Base-by-base conservation (phyloP, 1,284 basidiomycete genomes). In the Trichosporon inkin region DNA sequence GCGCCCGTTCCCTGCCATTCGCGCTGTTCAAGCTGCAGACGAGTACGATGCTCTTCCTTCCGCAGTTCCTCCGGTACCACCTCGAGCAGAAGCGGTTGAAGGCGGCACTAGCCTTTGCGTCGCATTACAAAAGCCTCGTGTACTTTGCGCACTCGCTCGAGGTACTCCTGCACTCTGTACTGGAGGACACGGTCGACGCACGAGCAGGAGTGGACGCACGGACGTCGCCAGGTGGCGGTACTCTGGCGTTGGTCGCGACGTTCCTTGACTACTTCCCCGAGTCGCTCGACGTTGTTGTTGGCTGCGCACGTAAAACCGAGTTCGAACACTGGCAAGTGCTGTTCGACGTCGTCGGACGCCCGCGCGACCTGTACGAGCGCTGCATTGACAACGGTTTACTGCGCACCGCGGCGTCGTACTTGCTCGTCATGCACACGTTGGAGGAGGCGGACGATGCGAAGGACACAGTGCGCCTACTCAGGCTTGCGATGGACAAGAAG, bases 271-370 rank as follows among this genome's bases (percentile, higher is more conserved):
- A 98, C 74, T 99, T 98, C 73, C 88, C 92, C 61, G 87, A 85
- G 56, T 85, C 89, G 4, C 80, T 98, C 56, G 90, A 96, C 62
- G 93, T 99, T 5, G 90, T 99, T 1, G 95, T 98, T 8, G 88
- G 90, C 6, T 98, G 95, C 71, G 96, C 96, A 8, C 83, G 96
- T 53, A 99, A 99, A 80, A 99, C 93, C 3, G 96, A 99, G 77
- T 85, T 95, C 69, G 88, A 90, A 6, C 81, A 90, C 51, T 99
- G 96, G 96, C 84, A 83, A 36, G 84, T 87, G 61, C 80, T 99
- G 22, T 99, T 99, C 73, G 86, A 86, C 58, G 83, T 90, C 16
- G 93, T 96, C 5, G 96, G 96, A 1, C 88, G 87, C 67, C 95
- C 96, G 0, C 87, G 91, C 68, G 81, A 83, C 1, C 81, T 99